Conservation (phyloP, 257 asterid genomes). For the Gentiana straminea region DNA sequence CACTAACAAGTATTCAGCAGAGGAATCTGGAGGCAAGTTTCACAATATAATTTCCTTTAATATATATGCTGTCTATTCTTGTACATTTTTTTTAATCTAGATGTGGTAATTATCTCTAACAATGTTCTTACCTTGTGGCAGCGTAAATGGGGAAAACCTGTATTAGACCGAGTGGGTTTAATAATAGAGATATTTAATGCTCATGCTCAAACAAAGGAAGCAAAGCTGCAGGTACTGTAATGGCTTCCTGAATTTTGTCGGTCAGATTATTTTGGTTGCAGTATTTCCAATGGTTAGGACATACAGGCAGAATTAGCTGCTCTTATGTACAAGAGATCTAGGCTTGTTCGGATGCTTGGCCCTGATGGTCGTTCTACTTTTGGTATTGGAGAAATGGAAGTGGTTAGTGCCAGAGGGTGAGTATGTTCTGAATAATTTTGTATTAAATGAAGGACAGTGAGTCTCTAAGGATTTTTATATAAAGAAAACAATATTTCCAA, state of each 20-base stretch:
- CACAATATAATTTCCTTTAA: neutral
- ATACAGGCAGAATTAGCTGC: conserved; percentile 96
- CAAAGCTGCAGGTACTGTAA: conserved; percentile 64
- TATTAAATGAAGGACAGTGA: neutral
- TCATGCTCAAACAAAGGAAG: conserved; percentile 99
- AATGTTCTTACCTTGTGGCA: conserved; percentile 15
- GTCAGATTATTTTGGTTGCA: neutral
- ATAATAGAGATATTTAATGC: conserved; percentile 95
- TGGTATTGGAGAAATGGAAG: conserved; percentile 81
- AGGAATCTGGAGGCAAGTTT: conserved; percentile 77
- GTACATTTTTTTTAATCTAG: neutral
- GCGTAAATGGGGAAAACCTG: conserved; percentile 82
- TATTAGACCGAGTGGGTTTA: conserved; percentile 85
- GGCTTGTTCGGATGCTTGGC: conserved; percentile 90
- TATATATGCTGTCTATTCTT: neutral
- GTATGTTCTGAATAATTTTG: conserved; percentile 15
- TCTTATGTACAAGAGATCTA: conserved; percentile 83
- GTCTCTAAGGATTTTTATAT: neutral
- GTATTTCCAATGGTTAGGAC: neutral
- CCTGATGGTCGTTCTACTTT: conserved; percentile 72
- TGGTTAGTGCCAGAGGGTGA: conserved; percentile 98
- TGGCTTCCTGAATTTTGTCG: conserved; percentile 5
- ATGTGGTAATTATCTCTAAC: neutral
- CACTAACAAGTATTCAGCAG: conserved; percentile 76
- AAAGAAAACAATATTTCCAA: neutral